Evolutionary conservation across 2,329 filamentous ascomycete species (phyloP).

Genomic region (Epichloe scottii): DNA sequence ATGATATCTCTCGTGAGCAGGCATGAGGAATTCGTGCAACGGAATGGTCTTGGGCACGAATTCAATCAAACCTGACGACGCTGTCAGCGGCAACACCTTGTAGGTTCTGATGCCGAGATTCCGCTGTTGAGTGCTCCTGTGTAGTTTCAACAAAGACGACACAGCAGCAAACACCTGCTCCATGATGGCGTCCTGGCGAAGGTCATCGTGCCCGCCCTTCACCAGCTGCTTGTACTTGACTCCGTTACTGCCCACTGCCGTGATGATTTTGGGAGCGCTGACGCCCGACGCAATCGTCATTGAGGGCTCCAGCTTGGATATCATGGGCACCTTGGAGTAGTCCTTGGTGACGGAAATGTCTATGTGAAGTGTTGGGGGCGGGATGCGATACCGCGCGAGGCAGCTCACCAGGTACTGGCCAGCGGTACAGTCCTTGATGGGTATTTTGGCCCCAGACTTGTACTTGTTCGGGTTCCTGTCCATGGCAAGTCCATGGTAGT

Average conservation of each 20-base stretch:
- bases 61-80: slow-evolving; percentile 82
- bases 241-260: slow-evolving; percentile 67
- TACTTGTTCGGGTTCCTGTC: slow-evolving; percentile 52
- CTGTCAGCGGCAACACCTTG: slow-evolving; percentile 84
- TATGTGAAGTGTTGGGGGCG: slow-evolving; percentile 82
- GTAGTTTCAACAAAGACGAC: slow-evolving; percentile 74
- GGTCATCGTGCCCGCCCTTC: slow-evolving; percentile 90
- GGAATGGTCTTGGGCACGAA: slow-evolving; percentile 92
- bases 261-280: slow-evolving; percentile 88
- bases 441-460: slow-evolving; percentile 54
- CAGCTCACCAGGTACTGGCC: slow-evolving; percentile 51
- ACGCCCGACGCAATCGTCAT: slow-evolving; percentile 84
- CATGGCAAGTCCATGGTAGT: slow-evolving; percentile 51
- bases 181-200: slow-evolving; percentile 97
- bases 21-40: slow-evolving; percentile 82
- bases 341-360: slow-evolving; percentile 59
- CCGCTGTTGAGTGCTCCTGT: slow-evolving; percentile 76
- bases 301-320: slow-evolving; percentile 56
- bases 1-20: slow-evolving; percentile 76
- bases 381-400: slow-evolving; percentile 55
- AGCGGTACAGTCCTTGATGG: slow-evolving; percentile 48
- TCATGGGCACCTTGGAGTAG: slow-evolving; percentile 66
- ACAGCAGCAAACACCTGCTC: slow-evolving; percentile 98
- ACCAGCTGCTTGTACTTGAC: slow-evolving; percentile 76
- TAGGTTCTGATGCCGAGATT: slow-evolving; percentile 89